Evolutionary conservation across 2,329 filamentous ascomycete species (phyloP).

Genomic region (Cercospora zeina): DNA sequence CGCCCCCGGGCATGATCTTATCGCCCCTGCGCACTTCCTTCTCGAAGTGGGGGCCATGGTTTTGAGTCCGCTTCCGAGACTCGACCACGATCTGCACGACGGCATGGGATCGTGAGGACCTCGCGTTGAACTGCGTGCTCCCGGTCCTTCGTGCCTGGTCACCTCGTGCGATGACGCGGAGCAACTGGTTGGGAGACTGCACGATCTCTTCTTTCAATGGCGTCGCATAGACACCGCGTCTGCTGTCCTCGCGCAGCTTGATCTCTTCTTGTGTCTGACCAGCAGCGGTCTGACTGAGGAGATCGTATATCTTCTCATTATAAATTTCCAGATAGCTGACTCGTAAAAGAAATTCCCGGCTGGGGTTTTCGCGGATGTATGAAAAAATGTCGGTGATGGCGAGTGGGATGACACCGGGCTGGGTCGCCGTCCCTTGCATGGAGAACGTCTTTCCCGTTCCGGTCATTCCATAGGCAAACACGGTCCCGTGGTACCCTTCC

Average conservation of each 20-base stretch:
- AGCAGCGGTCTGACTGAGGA: conserved; percentile 71
- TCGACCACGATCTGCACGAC: conserved; percentile 99
- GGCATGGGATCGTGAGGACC: conserved; percentile 95
- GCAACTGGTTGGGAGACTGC: conserved; percentile 90
- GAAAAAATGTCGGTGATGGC: conserved; percentile 99
- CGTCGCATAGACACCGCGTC: conserved; percentile 92
- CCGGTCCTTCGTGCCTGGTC: conserved; percentile 87
- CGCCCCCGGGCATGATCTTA: conserved; percentile 73
- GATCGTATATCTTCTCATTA: conserved; percentile 94
- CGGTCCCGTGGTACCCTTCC: conserved; percentile 98
- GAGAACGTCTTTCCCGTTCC: conserved; percentile 98
- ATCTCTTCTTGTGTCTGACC: conserved; percentile 80
- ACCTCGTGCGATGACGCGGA: conserved; percentile 91
- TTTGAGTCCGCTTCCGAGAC: conserved; percentile 75
- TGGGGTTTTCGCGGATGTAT: conserved; percentile 95
- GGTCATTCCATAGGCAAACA: conserved; percentile 99
- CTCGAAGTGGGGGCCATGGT: conserved; percentile 45
- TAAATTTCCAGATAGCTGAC: conserved; percentile 99
- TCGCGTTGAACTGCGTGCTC: conserved; percentile 94
- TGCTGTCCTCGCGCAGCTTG: conserved; percentile 93
- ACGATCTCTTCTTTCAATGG: conserved; percentile 98
- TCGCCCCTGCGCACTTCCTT: conserved; percentile 63
- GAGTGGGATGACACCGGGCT: conserved; percentile 92
- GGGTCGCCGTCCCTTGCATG: conserved; percentile 96
- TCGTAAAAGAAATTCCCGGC: conserved; percentile 86